Evolutionary conservation across 2,329 filamentous ascomycete genomes (phyloP).

Genomic region (Colletotrichum trifolii): DNA sequence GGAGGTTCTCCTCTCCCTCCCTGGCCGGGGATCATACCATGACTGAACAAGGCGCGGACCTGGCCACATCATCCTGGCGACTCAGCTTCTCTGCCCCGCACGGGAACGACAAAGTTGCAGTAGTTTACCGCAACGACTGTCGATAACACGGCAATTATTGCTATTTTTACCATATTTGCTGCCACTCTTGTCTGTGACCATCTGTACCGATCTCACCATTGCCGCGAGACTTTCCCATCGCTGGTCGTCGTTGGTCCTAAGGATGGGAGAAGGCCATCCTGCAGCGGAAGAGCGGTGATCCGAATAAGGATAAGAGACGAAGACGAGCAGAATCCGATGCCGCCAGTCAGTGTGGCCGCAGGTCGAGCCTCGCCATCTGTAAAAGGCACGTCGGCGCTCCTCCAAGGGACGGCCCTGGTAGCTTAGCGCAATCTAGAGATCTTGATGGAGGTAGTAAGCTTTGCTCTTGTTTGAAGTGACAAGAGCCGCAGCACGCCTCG

Average conservation of each 20-base stretch:
- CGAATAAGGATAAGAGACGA: conserved; percentile 19
- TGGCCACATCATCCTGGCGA: neutral
- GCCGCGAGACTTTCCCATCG: neutral
- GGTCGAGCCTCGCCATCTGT: neutral
- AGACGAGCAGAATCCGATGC: neutral
- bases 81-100: neutral
- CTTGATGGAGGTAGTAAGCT: conserved; percentile 1
- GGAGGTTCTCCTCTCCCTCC: neutral
- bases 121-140: neutral
- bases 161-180: neutral
- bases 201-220: neutral
- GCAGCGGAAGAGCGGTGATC: conserved; percentile 9
- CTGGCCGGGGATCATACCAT: neutral
- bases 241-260: neutral
- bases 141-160: neutral
- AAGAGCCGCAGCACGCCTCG: neutral
- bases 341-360: conserved; percentile 12
- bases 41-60: neutral
- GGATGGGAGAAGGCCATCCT: conserved; percentile 3
- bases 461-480: neutral
- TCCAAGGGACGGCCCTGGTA: no score
- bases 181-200: neutral
- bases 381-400: neutral
- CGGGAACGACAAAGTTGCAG: conserved; percentile 1
- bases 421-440: neutral